phyloP scores from a whole-genome alignment of 1,139 yeast species.

The Ashbya aceris region DNA sequence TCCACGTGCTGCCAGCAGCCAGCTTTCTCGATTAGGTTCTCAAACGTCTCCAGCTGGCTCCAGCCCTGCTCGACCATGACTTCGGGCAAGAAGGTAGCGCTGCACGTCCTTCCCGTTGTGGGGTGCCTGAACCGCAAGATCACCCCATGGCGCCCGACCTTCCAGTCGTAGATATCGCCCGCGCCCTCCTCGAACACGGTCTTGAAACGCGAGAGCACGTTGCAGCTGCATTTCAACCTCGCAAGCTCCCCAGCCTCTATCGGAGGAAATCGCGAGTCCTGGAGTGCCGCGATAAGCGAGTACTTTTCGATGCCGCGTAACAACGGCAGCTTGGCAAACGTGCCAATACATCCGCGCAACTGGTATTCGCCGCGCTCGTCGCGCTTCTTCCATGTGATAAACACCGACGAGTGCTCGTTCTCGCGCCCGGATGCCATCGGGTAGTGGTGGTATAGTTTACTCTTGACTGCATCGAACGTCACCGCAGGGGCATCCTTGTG shows the following conservation, averaged over 20 bases:
- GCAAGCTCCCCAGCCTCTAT: slow-evolving; percentile 50
- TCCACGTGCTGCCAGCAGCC: slow-evolving; percentile 16
- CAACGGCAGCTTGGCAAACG: slow-evolving; percentile 45
- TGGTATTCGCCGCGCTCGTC: slow-evolving; percentile 25
- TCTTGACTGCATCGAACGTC: slow-evolving; percentile 12
- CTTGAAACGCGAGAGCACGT: slow-evolving; percentile 22
- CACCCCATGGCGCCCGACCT: slow-evolving; percentile 74
- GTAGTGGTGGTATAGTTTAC: slow-evolving; percentile 14
- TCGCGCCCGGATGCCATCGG: slow-evolving; percentile 1
- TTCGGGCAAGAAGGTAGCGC: slow-evolving; percentile 83
- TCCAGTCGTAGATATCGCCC: slow-evolving; percentile 52
- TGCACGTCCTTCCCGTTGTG: slow-evolving; percentile 31
- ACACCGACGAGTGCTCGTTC: slow-evolving; percentile 45
- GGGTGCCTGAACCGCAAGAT: slow-evolving; percentile 40
- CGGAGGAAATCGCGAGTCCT: slow-evolving; percentile 71
- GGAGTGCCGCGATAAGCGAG: slow-evolving; percentile 59
- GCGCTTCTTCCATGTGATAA: slow-evolving; percentile 75
- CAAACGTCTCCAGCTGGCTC: slow-evolving; percentile 64
- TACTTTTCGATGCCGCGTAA: slow-evolving; percentile 54
- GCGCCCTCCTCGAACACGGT: slow-evolving; percentile 16
- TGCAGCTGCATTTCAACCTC: slow-evolving; percentile 34
- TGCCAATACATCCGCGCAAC: slow-evolving; percentile 90
- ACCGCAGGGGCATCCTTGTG: slow-evolving; percentile 1
- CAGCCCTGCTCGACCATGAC: slow-evolving; percentile 89
- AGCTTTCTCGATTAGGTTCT: slow-evolving; percentile 64